A percentile compares a stretch with the other conserved stretches of the same genome.
phyloP scores from a whole-genome alignment of 495 filamentous ascomycete species.

The Lasiosphaeria hispida region DNA sequence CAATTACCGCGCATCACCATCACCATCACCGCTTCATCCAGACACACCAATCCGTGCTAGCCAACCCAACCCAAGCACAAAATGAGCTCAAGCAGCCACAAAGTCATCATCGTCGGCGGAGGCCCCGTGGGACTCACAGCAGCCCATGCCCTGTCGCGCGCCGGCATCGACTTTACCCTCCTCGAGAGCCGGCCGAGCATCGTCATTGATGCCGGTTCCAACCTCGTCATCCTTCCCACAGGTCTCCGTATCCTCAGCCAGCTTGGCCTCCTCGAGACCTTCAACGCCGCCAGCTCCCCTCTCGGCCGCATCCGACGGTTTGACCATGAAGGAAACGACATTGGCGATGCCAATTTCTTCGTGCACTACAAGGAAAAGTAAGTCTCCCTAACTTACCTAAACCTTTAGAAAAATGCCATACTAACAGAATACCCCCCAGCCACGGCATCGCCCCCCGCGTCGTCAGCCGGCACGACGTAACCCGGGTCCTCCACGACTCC shows the following conservation, averaged over 20 bases:
- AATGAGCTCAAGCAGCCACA: constrained; percentile 23
- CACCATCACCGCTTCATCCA: too few relatives aligned
- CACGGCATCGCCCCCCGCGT: constrained; percentile 36
- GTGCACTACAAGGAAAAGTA: constrained; percentile 11
- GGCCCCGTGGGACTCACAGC: constrained; percentile 49
- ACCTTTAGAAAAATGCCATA: not conserved
- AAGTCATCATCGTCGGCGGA: constrained; percentile 54
- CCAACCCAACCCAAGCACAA: not conserved
- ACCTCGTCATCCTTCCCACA: constrained; percentile 35
- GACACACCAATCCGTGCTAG: too few relatives aligned
- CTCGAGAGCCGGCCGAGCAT: constrained; percentile 42
- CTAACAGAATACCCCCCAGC: constrained; percentile 13
- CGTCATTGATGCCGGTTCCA: constrained; percentile 38
- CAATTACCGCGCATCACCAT: too few relatives aligned
- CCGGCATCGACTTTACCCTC: constrained; percentile 48
- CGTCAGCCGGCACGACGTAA: constrained; percentile 30
- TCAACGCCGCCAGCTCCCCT: constrained; percentile 8
- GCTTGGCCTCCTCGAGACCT: constrained; percentile 39
- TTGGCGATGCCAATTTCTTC: constrained; percentile 7
- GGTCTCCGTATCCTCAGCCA: constrained; percentile 47
- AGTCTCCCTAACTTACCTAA: not conserved
- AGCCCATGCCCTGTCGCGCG: constrained; percentile 42
- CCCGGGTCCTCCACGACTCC: constrained; percentile 33
- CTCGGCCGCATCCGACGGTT: not conserved
- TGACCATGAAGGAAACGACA: constrained; percentile 4